Evolutionary conservation across 306 rosid species (phyloP).

Genomic region (Abrus precatorius): DNA sequence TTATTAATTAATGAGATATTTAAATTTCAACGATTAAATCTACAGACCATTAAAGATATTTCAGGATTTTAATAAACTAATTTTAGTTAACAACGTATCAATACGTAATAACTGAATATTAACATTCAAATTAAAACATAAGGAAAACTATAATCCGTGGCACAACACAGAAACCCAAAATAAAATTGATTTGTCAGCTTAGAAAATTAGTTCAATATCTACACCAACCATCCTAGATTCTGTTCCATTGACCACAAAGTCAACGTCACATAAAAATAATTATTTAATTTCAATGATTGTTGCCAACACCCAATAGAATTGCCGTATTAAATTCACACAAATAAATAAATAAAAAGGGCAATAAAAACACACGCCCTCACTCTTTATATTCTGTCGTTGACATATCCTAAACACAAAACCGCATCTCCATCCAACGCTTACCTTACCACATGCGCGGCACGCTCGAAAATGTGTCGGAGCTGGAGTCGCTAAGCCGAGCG

Average conservation of each 20-base stretch:
- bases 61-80: too few species aligned
- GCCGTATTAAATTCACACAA: not conserved
- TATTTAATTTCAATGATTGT: conserved; percentile 11
- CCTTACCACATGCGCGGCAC: too few species aligned
- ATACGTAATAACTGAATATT: too few species aligned
- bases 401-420: not conserved
- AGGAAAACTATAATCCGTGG: too few species aligned
- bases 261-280: not conserved
- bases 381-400: conserved; percentile 7
- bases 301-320: not conserved
- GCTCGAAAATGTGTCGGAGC: not conserved
- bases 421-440: not conserved
- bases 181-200: not conserved
- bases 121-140: too few species aligned
- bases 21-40: too few species aligned
- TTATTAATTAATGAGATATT: too few species aligned
- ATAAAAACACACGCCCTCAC: not conserved
- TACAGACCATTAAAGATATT: too few species aligned
- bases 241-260: conserved; percentile 13
- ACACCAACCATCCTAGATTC: conserved; percentile 29
- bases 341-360: not conserved
- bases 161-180: too few species aligned
- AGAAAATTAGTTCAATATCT: not conserved
- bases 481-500: conserved; percentile 15
- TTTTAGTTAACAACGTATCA: too few species aligned